Base-by-base conservation (phyloP, 768 basidiomycete species). In the Tricholoma sp. region DNA sequence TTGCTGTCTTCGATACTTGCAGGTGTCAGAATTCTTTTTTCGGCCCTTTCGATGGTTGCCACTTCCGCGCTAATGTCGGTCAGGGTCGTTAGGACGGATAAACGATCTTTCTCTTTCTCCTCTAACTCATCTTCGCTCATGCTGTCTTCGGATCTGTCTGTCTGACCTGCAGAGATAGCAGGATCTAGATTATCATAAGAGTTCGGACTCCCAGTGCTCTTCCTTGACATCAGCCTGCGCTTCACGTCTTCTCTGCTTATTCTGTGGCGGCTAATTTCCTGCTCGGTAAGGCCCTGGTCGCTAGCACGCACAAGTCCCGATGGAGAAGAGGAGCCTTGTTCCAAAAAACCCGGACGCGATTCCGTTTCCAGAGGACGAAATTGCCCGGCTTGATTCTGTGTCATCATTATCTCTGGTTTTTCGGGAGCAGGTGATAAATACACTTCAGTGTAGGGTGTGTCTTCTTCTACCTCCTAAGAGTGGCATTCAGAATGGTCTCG, bases 181-280 rank as follows among this genome's bases (percentile, higher is more conserved):
- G 63, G 57, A 57, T 73, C 55, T n/a, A 65, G 61, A 31, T 24
- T 34, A 54, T 56, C 37, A 36, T 17, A 33, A 76, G 71, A 59
- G 11, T 36, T 52, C 33, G 33, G 50, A 6, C 80, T 80, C 48
- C 80, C 74, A 44, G 68, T 63, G 42, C 78, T 80, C 55, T 74
- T 68, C 60, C 76, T 73, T 50, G 70, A 72, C 65, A 77, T 61
- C 51, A 84, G 64, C 34, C 80, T 74, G 52, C 76, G 70, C 57
- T 80, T 76, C 17, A 86, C 76, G 49, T 80, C 79, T 53, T 82
- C 82, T 29, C 77, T 76, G 52, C 72, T 83, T 56, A 85, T 82
- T 44, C 81, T 73, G 24, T 72, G 72, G 52, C 73, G 34, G 15
- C 50, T 54, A 36, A 10, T 37, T 12, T 48, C 44, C 15, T 42